These are phyloP conservation scores for Avena insularis DNA, from an alignment of 176 grass and related monocot genomes.

Conservation along the genomic window DNA sequence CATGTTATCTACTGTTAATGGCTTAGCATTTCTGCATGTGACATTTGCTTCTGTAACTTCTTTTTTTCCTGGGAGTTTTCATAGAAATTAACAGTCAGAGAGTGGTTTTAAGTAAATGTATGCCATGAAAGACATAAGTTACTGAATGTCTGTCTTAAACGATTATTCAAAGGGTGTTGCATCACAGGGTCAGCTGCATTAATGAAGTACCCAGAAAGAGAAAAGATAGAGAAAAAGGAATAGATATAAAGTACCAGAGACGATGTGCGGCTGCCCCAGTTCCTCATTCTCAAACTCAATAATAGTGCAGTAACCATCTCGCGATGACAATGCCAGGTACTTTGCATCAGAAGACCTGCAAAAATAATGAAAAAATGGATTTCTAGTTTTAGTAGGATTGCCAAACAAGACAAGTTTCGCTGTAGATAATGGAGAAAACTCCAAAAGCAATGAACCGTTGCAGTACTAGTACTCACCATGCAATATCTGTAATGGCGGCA, in stretches of 20 bases:
- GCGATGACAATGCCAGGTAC: constrained; percentile 76
- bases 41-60: constrained; percentile 48
- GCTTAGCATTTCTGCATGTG: constrained; percentile 26
- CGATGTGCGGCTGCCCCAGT: constrained; percentile 59
- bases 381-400: background rate
- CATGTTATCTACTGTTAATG: constrained; percentile 47
- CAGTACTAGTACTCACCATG: constrained; percentile 69
- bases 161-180: background rate
- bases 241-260: constrained; percentile 56
- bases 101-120: constrained; percentile 21
- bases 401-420: background rate
- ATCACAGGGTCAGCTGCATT: background rate
- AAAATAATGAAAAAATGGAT: constrained; percentile 16
- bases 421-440: background rate
- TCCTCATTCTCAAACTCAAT: constrained; percentile 92
- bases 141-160: background rate
- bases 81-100: constrained; percentile 35
- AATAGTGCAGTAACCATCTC: constrained; percentile 94
- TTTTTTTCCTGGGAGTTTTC: constrained; percentile 51
- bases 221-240: background rate
- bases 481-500: constrained; percentile 96
- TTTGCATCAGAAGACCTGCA: constrained; percentile 90
- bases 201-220: background rate
- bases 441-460: constrained; percentile 9
- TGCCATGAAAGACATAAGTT: constrained; percentile 1